Evolutionary conservation across 306 rosid species (phyloP), one percentile per base, ranked within the genome.

Genomic region (Trifolium subterraneum): DNA sequence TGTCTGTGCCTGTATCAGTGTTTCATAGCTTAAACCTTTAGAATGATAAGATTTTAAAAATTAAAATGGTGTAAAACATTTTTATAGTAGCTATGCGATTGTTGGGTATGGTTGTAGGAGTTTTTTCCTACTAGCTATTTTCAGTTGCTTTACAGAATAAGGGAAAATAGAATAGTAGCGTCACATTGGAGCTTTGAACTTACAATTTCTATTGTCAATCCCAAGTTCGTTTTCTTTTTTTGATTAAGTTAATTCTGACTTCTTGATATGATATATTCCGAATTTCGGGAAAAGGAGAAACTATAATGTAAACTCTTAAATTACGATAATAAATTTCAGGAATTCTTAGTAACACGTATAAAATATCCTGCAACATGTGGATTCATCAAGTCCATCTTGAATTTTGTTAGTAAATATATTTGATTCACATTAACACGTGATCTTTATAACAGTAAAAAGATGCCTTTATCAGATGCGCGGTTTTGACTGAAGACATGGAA

Each of bases 61-160:
- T 75, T 69, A 18, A 19, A 39, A 13, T 29, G 19, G 8, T 25
- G 41, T 61, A 29, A 6, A 23, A 36, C 60, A 71, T 76, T 71
- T 54, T 19, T 58, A 3, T 18, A 10, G 29, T 48, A 66, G 20
- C n/a, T 55, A 13, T 52, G 23, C 51, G 19, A n/a, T 15, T 66
- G 54, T 51, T 67, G 20, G 33, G 67, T 39, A 39, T 74, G 62
- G 45, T 60, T 77, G 35, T 31, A 31, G 45, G 35, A 27, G 45
- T 77, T 64, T 41, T 48, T 64, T 42, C 39, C 48, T 68, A 31
- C 55, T 11, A 48, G 10, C 62, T 56, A 73, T 64, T 36, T 58
- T 54, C 60, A 47, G 18, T 73, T 62, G 42, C 74, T 56, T 79
- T 73, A 58, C 18, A 23, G 58, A 73, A 45, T 33, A 65, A 72